Percentiles rank a stretch among this genome's conserved stretches.
These are phyloP conservation scores for Rhodamnia argentea DNA, from an alignment of 345 rosid genomes.

Conservation along the genomic window DNA sequence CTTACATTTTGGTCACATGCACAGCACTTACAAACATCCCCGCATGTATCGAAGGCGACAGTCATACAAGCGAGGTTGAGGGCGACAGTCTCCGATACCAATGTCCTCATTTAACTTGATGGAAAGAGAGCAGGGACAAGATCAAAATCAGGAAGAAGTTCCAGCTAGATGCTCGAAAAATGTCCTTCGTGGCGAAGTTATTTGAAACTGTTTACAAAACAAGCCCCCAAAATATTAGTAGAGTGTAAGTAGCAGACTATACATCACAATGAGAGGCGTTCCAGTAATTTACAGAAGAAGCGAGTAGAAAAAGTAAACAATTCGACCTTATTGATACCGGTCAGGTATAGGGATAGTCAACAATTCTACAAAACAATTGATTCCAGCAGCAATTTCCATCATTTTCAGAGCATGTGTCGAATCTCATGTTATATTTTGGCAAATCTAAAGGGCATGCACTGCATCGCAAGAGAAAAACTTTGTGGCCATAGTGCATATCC, in stretches of 20 bases:
- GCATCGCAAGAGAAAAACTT: not conserved
- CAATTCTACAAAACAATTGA: not conserved
- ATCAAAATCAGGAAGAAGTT: not conserved
- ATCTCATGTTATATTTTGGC: not conserved
- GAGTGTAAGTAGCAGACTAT: not conserved
- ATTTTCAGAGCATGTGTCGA: not conserved
- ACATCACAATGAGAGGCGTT: not conserved
- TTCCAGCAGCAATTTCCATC: not conserved
- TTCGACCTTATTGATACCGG: not conserved
- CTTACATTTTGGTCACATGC: not conserved
- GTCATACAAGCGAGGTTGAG: not conserved
- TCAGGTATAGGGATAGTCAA: not conserved
- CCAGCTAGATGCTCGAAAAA: not conserved
- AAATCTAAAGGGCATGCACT: not conserved
- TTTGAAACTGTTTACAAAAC: not conserved
- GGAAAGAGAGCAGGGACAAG: not conserved
- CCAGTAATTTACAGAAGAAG: not conserved
- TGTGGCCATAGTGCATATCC: not conserved
- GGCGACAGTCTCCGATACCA: not conserved
- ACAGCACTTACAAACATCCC: not conserved
- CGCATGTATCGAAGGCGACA: not conserved
- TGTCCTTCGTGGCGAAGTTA: not conserved
- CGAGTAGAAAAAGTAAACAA: not conserved
- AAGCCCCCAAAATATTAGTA: not conserved
- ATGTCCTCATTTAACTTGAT: not conserved